These are phyloP conservation scores for Oenanthe sinensis DNA, from an alignment of 129 eudicot species.

Conservation along the genomic window DNA sequence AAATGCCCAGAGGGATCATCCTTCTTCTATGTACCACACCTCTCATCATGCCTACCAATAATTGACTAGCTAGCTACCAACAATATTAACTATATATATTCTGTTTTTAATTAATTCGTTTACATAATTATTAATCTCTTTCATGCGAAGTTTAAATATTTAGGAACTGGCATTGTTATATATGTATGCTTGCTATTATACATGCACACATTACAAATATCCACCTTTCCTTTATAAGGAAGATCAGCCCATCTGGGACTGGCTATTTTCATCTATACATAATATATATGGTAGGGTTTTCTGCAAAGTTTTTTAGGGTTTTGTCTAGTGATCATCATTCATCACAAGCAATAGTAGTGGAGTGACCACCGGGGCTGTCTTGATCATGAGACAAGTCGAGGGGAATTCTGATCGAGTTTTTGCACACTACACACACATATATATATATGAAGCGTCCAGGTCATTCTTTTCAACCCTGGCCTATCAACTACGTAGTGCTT, in stretches of 20 bases:
- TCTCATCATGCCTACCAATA: constrained; percentile 49
- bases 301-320: neutral
- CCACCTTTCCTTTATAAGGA: too few species aligned
- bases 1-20: constrained; percentile 31
- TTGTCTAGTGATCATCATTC: neutral
- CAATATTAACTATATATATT: neutral
- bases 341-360: too few species aligned
- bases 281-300: neutral
- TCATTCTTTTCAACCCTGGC: neutral
- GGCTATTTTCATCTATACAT: too few species aligned
- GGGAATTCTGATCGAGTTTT: too few species aligned
- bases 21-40: constrained; percentile 53
- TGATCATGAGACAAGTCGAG: neutral
- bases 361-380: too few species aligned
- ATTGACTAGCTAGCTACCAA: constrained; percentile 14
- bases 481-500: too few species aligned
- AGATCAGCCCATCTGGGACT: too few species aligned
- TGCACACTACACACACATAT: too few species aligned
- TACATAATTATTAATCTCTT: neutral
- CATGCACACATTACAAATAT: too few species aligned
- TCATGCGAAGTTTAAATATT: neutral
- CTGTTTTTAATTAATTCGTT: neutral
- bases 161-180: too few species aligned
- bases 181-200: too few species aligned
- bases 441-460: too few species aligned